Conservation (phyloP, 2,329 filamentous ascomycete species). For the Colletotrichum gigasporum region DNA sequence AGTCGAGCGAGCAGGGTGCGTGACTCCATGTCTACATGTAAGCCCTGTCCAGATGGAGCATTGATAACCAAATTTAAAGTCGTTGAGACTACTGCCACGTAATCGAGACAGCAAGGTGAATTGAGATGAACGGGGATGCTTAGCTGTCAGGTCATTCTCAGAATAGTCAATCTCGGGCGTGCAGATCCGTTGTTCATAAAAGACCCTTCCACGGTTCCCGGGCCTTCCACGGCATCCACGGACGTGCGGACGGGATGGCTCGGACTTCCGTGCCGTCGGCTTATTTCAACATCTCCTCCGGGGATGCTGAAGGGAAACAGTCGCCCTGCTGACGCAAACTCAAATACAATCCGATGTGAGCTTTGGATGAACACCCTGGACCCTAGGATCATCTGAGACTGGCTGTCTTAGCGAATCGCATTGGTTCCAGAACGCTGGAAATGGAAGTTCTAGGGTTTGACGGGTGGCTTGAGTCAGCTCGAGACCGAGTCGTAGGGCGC, state of each 20-base stretch:
- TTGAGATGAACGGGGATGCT: background rate
- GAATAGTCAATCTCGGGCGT: background rate
- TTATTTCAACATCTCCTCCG: background rate
- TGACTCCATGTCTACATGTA: no score
- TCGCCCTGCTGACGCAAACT: background rate
- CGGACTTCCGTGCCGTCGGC: background rate
- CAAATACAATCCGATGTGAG: background rate
- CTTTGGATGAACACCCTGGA: background rate
- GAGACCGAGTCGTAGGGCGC: no score
- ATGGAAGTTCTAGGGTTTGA: no score
- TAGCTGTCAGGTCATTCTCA: background rate
- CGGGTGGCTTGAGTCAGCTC: no score
- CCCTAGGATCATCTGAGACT: background rate
- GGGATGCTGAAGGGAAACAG: background rate
- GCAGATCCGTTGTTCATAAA: background rate
- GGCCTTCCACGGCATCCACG: background rate
- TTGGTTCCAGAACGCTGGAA: no score
- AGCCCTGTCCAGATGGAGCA: no score
- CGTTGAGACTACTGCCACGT: no score
- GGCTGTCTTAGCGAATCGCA: background rate
- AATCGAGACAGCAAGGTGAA: no score
- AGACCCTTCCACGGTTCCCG: background rate
- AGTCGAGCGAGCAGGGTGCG: no score
- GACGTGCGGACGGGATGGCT: background rate
- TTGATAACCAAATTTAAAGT: no score